Evolutionary conservation across 225 moss, liverwort and hornwort genomes (phyloP).

Genomic region (Sphagnum contortum): DNA sequence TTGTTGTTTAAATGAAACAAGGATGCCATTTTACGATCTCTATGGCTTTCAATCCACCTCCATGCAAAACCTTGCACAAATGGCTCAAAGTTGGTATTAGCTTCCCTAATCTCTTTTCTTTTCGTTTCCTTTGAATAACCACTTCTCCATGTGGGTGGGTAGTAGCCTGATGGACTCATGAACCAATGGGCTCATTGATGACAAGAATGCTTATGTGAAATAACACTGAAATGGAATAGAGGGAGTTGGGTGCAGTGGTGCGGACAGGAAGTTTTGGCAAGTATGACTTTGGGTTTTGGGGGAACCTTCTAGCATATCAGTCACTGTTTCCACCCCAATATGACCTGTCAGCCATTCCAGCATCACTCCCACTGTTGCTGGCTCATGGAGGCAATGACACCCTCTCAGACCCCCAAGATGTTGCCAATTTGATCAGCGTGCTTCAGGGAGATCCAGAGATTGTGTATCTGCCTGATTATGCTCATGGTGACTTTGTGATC

Average conservation of each 20-base stretch:
- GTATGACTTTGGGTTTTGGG: slow-evolving; percentile 49
- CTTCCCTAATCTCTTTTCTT: neutral
- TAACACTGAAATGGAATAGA: no score
- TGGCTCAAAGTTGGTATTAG: slow-evolving; percentile 47
- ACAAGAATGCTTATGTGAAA: no score
- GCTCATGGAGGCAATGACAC: slow-evolving; percentile 51
- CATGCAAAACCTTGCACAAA: slow-evolving; percentile 43
- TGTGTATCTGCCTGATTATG: slow-evolving; percentile 21
- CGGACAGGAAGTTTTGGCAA: slow-evolving; percentile 33
- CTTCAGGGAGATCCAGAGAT: slow-evolving; percentile 26
- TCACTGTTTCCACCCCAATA: slow-evolving; percentile 33
- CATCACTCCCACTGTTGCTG: slow-evolving; percentile 25
- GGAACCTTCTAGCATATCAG: slow-evolving; percentile 24
- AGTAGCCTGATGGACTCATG: no score
- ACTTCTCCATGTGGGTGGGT: no score
- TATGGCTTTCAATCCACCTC: slow-evolving; percentile 35
- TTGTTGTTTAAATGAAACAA: slow-evolving; percentile 39
- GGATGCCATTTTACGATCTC: slow-evolving; percentile 11
- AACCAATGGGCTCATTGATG: no score
- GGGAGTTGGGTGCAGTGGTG: slow-evolving; percentile 24
- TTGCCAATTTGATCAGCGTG: slow-evolving; percentile 1
- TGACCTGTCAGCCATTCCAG: slow-evolving; percentile 24
- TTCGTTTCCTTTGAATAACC: no score
- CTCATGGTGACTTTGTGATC: slow-evolving; percentile 48
- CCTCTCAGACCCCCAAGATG: slow-evolving; percentile 33